Base-by-base conservation (phyloP, 2,329 filamentous ascomycete species). In the Pyrenochaeta sp. region DNA sequence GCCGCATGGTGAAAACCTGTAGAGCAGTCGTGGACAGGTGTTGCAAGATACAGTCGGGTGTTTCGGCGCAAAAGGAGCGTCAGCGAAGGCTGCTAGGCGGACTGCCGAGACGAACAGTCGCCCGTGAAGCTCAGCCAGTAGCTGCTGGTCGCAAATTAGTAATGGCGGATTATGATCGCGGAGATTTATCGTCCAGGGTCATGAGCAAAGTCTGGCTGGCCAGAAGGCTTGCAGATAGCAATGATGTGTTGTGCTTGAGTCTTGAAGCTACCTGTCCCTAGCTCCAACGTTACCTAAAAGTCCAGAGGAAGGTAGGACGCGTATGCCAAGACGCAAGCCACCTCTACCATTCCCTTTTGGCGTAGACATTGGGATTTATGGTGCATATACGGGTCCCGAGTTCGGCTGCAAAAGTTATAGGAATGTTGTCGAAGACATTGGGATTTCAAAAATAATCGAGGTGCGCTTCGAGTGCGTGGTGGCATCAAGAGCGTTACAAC, bases 251-350 rank as follows among this genome's bases (percentile, higher is more conserved):
- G 24, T 37, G 17, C 30, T n/a, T n/a, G n/a, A n/a, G n/a, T n/a
- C n/a, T n/a, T 50, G 42, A 54, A 63, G 58, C 51, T 58, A 63
- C 53, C 50, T 58, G 61, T 55, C 49, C 58, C 35, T 43, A 57
- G 55, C 51, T 51, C 43, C 30, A 48, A 51, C 40, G 50, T 55
- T 51, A 52, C 52, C 40, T 47, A 28, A 41, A 26, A 21, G 38
- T 26, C 44, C 42, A 24, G 51, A 38, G 35, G 26, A 41, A 55
- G 55, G 32, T 58, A 58, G n/a, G n/a, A n/a, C 55, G 55, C 54
- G 53, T 55, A 31, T 51, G 53, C 53, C 53, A 55, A 55, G 52
- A 24, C 37, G 20, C 30, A 15, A 40, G 35, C 41, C 47, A 37
- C 43, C 22, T 34, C 17, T 28, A n/a, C n/a, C n/a, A n/a, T 44